phyloP scores from a whole-genome alignment of 164 flowering plant genomes.

The Tetrastigma voinierianum region DNA sequence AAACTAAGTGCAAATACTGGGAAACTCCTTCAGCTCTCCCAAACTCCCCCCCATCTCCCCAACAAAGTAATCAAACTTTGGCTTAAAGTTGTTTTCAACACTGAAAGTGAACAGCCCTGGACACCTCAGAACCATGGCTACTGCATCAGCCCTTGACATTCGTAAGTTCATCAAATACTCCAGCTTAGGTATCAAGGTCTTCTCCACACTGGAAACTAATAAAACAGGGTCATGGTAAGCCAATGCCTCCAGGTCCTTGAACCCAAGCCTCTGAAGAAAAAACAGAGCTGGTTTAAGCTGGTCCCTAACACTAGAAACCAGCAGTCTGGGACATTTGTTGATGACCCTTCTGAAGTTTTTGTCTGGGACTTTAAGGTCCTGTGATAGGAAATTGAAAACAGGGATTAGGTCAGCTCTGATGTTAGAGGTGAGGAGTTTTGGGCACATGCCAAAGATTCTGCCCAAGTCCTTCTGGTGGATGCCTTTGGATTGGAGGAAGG shows the following conservation, averaged over 20 bases:
- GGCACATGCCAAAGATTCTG: conserved; percentile 90
- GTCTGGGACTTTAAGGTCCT: conserved; percentile 71
- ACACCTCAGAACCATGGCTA: conserved; percentile 80
- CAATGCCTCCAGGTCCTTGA: conserved; percentile 53
- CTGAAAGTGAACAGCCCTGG: conserved; percentile 88
- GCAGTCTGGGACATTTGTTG: conserved; percentile 83
- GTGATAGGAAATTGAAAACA: conserved; percentile 69
- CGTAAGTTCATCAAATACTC: conserved; percentile 58
- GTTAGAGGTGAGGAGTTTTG: conserved; percentile 67
- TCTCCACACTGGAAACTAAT: conserved; percentile 83
- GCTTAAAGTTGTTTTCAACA: conserved; percentile 79
- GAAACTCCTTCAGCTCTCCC: conserved; percentile 78
- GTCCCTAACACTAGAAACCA: conserved; percentile 40
- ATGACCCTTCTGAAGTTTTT: conserved; percentile 54
- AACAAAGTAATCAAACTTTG: conserved; percentile 70
- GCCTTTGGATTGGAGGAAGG: conserved; percentile 81
- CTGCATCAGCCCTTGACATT: conserved; percentile 50
- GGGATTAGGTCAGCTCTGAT: conserved; percentile 64
- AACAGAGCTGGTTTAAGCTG: conserved; percentile 80
- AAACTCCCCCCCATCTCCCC: conserved; percentile 57
- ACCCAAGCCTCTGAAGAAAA: conserved; percentile 76
- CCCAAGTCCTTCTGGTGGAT: conserved; percentile 74
- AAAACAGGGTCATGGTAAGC: conserved; percentile 74
- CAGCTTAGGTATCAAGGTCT: conserved; percentile 75
- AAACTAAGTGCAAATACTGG: conserved; percentile 92